Percentiles rank a stretch among this genome's conserved stretches.
Evolutionary conservation across 768 basidiomycete genomes (phyloP).

Genomic region (Tubosaeta brunneosetosa): DNA sequence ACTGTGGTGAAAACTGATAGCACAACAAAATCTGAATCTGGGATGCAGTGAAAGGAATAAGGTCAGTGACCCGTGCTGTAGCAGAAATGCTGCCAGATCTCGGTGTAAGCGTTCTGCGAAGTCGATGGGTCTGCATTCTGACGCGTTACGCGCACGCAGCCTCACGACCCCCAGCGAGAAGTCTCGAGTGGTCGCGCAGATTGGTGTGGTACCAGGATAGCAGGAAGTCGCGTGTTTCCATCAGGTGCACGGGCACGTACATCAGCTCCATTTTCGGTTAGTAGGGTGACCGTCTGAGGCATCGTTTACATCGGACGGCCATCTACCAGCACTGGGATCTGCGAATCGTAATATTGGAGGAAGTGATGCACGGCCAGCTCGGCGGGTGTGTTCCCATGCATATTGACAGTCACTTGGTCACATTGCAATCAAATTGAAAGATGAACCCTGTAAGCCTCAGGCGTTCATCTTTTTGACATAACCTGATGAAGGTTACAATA

Average conservation of each 20-base stretch:
- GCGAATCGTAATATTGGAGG: too few species aligned
- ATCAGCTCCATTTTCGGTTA: neutral
- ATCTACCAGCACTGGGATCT: too few species aligned
- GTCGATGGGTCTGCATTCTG: neutral
- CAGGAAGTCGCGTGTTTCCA: neutral
- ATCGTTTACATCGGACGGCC: neutral
- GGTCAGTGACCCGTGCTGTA: neutral
- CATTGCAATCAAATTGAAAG: neutral
- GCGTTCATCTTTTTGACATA: neutral
- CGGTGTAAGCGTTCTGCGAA: neutral
- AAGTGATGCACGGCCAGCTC: neutral
- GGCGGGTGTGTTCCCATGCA: neutral
- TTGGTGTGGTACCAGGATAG: neutral
- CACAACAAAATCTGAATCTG: too few species aligned
- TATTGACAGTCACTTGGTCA: neutral
- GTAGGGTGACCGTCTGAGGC: neutral
- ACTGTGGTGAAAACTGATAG: too few species aligned
- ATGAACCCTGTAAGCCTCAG: neutral
- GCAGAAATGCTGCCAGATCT: neutral
- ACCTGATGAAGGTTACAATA: neutral
- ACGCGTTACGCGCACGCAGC: neutral
- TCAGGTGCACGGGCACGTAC: neutral
- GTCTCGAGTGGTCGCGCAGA: neutral
- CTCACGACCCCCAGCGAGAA: neutral
- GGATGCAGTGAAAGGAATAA: neutral